phyloP scores from a whole-genome alignment of 176 grass and related monocot species.

The sorghum (Sorghum bicolor) region DNA sequence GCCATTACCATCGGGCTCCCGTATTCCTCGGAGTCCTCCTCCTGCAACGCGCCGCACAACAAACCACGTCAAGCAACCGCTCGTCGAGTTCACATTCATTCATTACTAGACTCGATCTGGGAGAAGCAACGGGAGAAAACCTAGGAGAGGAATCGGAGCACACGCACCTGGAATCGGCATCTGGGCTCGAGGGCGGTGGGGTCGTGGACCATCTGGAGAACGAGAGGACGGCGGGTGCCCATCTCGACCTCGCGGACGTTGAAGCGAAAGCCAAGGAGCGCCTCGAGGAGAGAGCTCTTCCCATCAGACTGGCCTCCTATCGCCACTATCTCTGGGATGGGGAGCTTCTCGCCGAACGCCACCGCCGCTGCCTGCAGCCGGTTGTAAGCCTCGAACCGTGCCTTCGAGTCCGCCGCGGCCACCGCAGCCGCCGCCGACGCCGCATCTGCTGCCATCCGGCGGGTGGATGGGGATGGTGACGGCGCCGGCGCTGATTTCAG shows the following conservation, averaged over 20 bases:
- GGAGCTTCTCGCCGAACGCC: conserved; percentile 92
- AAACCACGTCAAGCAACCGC: conserved; percentile 17
- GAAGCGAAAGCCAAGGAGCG: conserved; percentile 93
- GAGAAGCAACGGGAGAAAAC: background rate
- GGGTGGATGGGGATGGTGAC: conserved; percentile 36
- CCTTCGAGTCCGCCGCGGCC: conserved; percentile 52
- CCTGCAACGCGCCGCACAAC: conserved; percentile 42
- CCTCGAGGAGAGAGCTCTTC: conserved; percentile 93
- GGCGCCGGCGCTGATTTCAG: conserved; percentile 23
- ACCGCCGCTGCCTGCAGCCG: conserved; percentile 87
- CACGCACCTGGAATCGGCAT: conserved; percentile 83
- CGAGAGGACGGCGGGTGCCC: conserved; percentile 90
- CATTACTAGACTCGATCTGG: conserved; percentile 5
- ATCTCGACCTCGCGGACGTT: conserved; percentile 99
- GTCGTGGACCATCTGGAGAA: conserved; percentile 98
- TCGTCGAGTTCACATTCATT: conserved; percentile 10
- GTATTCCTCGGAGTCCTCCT: conserved; percentile 97
- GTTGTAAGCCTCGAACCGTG: conserved; percentile 97
- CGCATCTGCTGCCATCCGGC: conserved; percentile 1
- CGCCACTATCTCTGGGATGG: conserved; percentile 94
- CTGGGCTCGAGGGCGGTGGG: conserved; percentile 82
- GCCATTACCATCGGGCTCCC: conserved; percentile 66
- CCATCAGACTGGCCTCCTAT: conserved; percentile 86
- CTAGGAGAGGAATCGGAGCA: background rate
- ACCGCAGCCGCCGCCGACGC: conserved; percentile 31